Conservation (phyloP, 139 green algal species). For the Astrephomene gubernaculifera region DNA sequence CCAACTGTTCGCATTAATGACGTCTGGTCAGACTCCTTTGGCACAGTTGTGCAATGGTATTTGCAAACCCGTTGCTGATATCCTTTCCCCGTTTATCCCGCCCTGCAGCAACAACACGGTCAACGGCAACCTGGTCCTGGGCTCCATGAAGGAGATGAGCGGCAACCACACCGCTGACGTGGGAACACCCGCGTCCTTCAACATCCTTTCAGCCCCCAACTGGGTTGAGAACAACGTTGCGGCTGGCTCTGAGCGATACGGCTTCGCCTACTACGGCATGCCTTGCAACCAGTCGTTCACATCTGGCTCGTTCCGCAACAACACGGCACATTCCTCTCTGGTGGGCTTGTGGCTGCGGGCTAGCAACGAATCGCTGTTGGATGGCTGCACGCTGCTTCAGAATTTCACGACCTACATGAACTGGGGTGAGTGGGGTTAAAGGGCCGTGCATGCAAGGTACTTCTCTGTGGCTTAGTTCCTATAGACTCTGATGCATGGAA, state of each 20-base stretch:
- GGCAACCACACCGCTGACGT: constrained; percentile 39
- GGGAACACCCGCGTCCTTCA: constrained; percentile 2
- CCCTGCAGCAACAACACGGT: constrained; percentile 38
- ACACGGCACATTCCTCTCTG: constrained; percentile 57
- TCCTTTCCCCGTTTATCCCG: no score
- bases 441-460: no score
- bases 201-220: constrained; percentile 41
- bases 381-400: constrained; percentile 49
- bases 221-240: constrained; percentile 62
- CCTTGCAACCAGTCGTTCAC: constrained; percentile 3
- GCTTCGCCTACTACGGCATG: constrained; percentile 50
- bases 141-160: constrained; percentile 53
- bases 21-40: no score
- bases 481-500: no score
- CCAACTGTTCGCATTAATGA: no score
- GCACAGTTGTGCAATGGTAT: no score
- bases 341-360: constrained; percentile 45
- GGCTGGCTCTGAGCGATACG: constrained; percentile 63
- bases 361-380: not conserved
- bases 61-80: no score
- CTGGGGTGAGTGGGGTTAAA: constrained; percentile 59
- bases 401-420: constrained; percentile 62
- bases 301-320: constrained; percentile 49
- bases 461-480: no score
- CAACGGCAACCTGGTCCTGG: constrained; percentile 52